Percentiles rank a stretch among this genome's conserved stretches.
Conservation (phyloP, 768 basidiomycete genomes). For the Lentinula edodes region DNA sequence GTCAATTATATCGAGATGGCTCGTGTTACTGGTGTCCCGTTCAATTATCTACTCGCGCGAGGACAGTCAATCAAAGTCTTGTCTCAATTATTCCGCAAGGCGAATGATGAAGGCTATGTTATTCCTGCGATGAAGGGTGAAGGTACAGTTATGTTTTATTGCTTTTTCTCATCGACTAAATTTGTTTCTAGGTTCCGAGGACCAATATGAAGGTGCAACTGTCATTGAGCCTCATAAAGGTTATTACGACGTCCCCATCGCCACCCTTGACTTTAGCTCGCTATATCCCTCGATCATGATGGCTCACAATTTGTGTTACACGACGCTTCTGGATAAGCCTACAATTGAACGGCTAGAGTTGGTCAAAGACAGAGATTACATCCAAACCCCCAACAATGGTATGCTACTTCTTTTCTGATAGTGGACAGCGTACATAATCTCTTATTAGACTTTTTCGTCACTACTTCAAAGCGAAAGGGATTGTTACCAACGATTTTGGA, state of each 20-base stretch:
- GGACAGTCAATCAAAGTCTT: constrained; percentile 99
- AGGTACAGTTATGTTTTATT: constrained; percentile 38
- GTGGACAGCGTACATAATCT: not conserved
- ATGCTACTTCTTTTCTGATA: constrained; percentile 3
- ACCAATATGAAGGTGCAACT: constrained; percentile 98
- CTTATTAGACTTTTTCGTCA: constrained; percentile 77
- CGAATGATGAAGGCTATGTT: constrained; percentile 87
- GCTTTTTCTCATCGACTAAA: not conserved
- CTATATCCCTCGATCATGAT: constrained; percentile 99
- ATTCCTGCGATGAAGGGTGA: constrained; percentile 83
- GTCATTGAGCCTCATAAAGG: constrained; percentile 97
- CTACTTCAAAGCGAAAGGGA: constrained; percentile 70
- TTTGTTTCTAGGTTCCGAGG: constrained; percentile 63
- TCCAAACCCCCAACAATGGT: constrained; percentile 96
- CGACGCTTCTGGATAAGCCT: constrained; percentile 80
- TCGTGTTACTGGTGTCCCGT: constrained; percentile 99
- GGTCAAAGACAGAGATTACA: constrained; percentile 84
- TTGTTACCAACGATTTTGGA: constrained; percentile 89
- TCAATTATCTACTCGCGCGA: constrained; percentile 89
- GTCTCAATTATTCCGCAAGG: constrained; percentile 91
- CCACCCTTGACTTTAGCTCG: constrained; percentile 97
- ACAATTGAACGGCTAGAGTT: constrained; percentile 76
- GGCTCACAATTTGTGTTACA: constrained; percentile 99
- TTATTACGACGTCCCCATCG: constrained; percentile 95
- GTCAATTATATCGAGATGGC: constrained; percentile 99